Percentiles rank a stretch among this genome's conserved stretches.
These are phyloP conservation scores for Hymenoscyphus fructigenus DNA, from an alignment of 2,329 filamentous ascomycete genomes.

Conservation along the genomic window DNA sequence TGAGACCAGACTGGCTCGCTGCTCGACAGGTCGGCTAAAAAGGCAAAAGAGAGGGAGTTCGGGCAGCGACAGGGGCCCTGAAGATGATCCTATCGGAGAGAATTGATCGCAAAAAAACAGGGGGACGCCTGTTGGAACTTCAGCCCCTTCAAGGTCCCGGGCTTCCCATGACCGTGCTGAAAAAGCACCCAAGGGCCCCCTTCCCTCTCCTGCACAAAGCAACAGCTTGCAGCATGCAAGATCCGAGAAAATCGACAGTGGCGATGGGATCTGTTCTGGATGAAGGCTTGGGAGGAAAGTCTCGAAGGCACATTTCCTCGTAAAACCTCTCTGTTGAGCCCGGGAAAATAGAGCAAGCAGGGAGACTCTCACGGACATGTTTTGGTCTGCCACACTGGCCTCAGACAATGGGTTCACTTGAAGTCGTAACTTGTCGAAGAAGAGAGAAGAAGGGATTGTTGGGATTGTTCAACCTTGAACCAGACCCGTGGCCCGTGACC, in stretches of 20 bases:
- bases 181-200: neutral
- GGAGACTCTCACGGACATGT: too few relatives aligned
- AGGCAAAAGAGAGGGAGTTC: neutral
- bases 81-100: slow-evolving; percentile 9
- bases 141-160: slow-evolving; percentile 1
- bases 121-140: slow-evolving; percentile 5
- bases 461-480: slow-evolving; percentile 2
- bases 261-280: neutral
- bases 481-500: slow-evolving; percentile 2
- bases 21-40: neutral
- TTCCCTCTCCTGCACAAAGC: slow-evolving; percentile 3
- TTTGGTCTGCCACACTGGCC: neutral
- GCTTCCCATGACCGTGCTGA: neutral
- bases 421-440: neutral
- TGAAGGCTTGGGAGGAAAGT: neutral
- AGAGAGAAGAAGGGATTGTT: neutral
- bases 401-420: neutral
- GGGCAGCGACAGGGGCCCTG: neutral
- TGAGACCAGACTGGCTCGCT: neutral
- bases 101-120: slow-evolving; percentile 1
- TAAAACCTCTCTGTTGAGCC: too few relatives aligned
- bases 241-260: slow-evolving; percentile 9
- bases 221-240: slow-evolving; percentile 11
- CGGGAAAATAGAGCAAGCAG: too few relatives aligned
- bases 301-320: neutral